These are phyloP conservation scores for Didymella pinodella DNA, from an alignment of 2,329 filamentous ascomycete genomes.

Conservation along the genomic window DNA sequence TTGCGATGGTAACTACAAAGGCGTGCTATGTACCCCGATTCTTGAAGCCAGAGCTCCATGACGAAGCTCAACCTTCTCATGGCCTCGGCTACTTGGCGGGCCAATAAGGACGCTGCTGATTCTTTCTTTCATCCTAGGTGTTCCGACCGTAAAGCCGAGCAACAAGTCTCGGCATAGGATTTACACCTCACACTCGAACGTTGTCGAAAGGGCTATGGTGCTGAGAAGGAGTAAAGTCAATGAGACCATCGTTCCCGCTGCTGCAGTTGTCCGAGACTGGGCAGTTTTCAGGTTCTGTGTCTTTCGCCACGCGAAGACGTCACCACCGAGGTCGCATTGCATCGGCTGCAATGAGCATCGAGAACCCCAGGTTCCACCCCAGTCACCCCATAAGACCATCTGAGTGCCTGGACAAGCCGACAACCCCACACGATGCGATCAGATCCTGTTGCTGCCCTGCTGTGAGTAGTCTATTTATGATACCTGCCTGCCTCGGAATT, in stretches of 20 bases:
- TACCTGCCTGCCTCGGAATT: slow-evolving; percentile 6
- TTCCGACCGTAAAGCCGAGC: slow-evolving; percentile 8
- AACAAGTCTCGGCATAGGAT: not conserved
- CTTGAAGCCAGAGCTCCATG: slow-evolving; percentile 23
- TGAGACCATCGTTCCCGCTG: not conserved
- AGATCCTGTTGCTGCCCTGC: not conserved
- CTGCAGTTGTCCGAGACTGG: not conserved
- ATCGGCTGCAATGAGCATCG: slow-evolving; percentile 3
- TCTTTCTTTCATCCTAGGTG: slow-evolving; percentile 1
- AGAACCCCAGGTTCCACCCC: not conserved
- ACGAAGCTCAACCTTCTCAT: slow-evolving; percentile 16
- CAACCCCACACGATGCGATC: not conserved
- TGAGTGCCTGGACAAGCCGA: not conserved
- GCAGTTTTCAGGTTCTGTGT: not conserved
- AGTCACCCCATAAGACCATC: not conserved
- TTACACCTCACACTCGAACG: not conserved
- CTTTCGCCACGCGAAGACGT: slow-evolving; percentile 4
- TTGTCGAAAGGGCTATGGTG: not conserved
- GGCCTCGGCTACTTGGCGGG: slow-evolving; percentile 12
- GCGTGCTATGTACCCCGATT: slow-evolving; percentile 27
- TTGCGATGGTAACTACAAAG: slow-evolving; percentile 19
- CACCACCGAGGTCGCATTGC: slow-evolving; percentile 14
- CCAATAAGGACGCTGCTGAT: slow-evolving; percentile 19
- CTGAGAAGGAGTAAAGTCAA: not conserved
- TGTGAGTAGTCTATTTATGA: slow-evolving; percentile 3